Percentiles rank a stretch among this genome's conserved stretches.
phyloP scores from a whole-genome alignment of 768 basidiomycete species.

The Pisolithus albus region DNA sequence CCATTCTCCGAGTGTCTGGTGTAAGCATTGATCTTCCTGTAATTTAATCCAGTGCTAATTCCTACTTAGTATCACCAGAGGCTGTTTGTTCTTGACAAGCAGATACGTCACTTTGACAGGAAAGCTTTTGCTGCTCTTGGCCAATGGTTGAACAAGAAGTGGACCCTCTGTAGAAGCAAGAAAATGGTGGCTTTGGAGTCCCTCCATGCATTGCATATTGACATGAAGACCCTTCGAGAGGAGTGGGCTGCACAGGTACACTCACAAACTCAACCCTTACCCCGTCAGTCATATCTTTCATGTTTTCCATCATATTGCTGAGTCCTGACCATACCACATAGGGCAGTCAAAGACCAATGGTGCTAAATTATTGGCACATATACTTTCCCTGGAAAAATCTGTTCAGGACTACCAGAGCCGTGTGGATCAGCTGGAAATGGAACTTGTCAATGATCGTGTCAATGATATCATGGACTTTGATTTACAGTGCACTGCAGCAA shows the following conservation, averaged over 20 bases:
- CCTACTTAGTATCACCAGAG: constrained; percentile 5
- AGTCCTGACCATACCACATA: too few relatives aligned
- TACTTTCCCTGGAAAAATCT: too few relatives aligned
- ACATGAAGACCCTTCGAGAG: not conserved
- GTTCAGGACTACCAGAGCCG: too few relatives aligned
- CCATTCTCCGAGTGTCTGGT: constrained; percentile 10
- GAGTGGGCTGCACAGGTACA: constrained; percentile 3
- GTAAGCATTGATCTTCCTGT: constrained; percentile 8
- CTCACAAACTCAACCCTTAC: constrained; percentile 1
- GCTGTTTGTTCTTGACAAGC: constrained; percentile 7
- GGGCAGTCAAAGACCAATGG: too few relatives aligned
- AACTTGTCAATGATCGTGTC: too few relatives aligned
- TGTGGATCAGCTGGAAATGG: too few relatives aligned
- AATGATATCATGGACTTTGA: too few relatives aligned
- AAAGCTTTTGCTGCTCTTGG: not conserved
- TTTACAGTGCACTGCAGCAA: too few relatives aligned
- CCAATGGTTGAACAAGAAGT: constrained; percentile 4
- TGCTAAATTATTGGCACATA: too few relatives aligned
- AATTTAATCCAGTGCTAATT: not conserved
- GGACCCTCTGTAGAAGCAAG: not conserved
- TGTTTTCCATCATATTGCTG: not conserved
- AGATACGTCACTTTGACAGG: constrained; percentile 1
- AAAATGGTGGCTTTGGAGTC: not conserved
- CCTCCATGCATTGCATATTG: not conserved
- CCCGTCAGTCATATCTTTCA: not conserved